Evolutionary conservation across 495 filamentous ascomycete species (phyloP), one percentile per base, ranked within the genome.

Genomic region (Cercophora samala): DNA sequence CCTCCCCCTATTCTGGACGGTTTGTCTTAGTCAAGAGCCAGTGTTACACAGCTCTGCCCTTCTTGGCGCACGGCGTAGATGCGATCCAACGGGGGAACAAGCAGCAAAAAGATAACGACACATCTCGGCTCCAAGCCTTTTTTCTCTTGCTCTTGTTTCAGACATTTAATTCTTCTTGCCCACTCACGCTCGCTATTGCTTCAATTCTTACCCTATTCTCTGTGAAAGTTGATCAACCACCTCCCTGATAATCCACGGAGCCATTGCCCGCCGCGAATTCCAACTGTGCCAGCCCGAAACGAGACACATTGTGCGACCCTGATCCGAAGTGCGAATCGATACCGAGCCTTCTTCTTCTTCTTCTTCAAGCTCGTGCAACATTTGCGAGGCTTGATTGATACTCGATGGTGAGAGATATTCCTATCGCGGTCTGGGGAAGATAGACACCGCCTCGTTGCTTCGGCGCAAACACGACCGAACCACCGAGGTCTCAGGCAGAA

Each of bases 71-170:
- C 26, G 32, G 19, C 17, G 21, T 29, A 5, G 24, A 60, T 60
- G 58, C 58, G 58, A 60, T 60, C 58, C 58, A 23, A 24, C 58
- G 24, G n/a, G 60, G 2, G 26, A 18, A 13, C 8, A n/a, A 9
- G n/a, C 17, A 60, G 22, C 58, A 62, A 23, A 32, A 62, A 62
- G 60, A 42, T 62, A 51, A 62, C 60, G 60, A 62, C 60, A 62
- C 60, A 62, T 62, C 60, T 62, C 24, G 24, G 21, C 8, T 60
- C 58, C 24, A 29, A 21, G 58, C 5, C 17, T 62, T 46, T 64
- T 64, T 61, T 60, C 54, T 67, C 42, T 56, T n/a, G n/a, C n/a
- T 23, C 21, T 53, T 21, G 26, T 62, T 46, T 46, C 26, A 51
- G n/a, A 29, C 29, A 29, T 32, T n/a, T n/a, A 37, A 60, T 60